Conservation (phyloP, 1,284 basidiomycete species). For the Hypsizygus ulmarius region DNA sequence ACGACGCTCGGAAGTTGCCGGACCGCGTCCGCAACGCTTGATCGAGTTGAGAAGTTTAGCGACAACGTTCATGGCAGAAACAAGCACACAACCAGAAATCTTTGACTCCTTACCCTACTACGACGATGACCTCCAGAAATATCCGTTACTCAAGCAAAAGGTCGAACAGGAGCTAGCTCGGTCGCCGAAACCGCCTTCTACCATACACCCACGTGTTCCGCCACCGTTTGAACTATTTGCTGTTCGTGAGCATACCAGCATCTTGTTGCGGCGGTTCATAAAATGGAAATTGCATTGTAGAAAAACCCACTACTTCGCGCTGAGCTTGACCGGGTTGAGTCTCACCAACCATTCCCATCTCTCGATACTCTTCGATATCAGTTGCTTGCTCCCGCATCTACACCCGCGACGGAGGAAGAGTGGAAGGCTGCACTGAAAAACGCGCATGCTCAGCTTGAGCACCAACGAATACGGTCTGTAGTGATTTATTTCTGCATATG, state of each 20-base stretch:
- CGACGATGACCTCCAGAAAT: slow-evolving; percentile 86
- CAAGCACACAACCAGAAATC: slow-evolving; percentile 31
- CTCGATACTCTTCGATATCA: slow-evolving; percentile 83
- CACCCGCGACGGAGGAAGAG: slow-evolving; percentile 70
- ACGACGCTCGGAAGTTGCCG: slow-evolving; percentile 37
- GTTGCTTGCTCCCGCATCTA: slow-evolving; percentile 65
- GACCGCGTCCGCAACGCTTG: slow-evolving; percentile 17
- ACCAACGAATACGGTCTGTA: slow-evolving; percentile 82
- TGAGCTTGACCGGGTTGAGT: slow-evolving; percentile 72
- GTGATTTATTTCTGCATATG: slow-evolving; percentile 3
- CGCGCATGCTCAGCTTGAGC: slow-evolving; percentile 84
- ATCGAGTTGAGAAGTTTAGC: slow-evolving; percentile 1
- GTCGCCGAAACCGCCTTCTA: slow-evolving; percentile 55
- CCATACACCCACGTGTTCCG: slow-evolving; percentile 71
- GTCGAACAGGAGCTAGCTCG: slow-evolving; percentile 72
- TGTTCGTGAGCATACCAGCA: slow-evolving; percentile 55
- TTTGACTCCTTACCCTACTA: slow-evolving; percentile 93
- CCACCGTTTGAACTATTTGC: slow-evolving; percentile 65
- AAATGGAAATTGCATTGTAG: slow-evolving; percentile 33
- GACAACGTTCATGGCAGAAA: slow-evolving; percentile 19
- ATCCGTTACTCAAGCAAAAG: slow-evolving; percentile 67
- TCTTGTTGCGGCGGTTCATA: not conserved
- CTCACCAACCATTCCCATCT: slow-evolving; percentile 65
- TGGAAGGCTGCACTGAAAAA: slow-evolving; percentile 80
- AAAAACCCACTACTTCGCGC: slow-evolving; percentile 64